Evolutionary conservation across 1,284 basidiomycete species (phyloP), one percentile per base, ranked within the genome.

Genomic region (Boletellus sp.): DNA sequence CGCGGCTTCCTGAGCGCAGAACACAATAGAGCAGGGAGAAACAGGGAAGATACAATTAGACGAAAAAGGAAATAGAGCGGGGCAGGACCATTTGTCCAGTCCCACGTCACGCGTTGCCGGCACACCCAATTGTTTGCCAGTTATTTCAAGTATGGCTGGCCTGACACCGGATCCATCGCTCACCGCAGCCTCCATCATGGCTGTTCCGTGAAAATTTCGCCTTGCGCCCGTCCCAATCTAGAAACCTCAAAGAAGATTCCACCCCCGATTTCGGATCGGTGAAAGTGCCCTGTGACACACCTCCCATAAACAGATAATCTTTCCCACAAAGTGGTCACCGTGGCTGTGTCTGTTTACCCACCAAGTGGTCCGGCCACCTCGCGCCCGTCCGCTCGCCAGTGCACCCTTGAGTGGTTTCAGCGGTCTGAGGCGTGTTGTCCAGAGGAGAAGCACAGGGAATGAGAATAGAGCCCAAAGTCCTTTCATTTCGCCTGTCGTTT

Each of bases 1-100:
- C 36, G 53, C 47, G 54, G 45, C 66, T 67, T 67, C 60, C 56
- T 55, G 58, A 50, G 52, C 7, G 60, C 51, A 51, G 41, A 68
- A 67, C 64, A 70, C 68, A 67, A 70, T 67, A 70, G 62, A 68
- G 40, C 8, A 62, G 54, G 54, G 58, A 68, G 60, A 70, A 70
- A 67, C 58, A 40, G 65, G 65, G 52, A 68, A 58, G 46, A 68
- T 61, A 67, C 68, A 67, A 67, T 69, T 69, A 58, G 67, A 70
- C 64, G 55, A 64, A 68, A 69, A 68, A 63, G 65, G 65, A 67
- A 67, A 67, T 47, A 8, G 28, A 55, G 53, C 22, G 54, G 53
- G 55, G 47, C 43, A 57, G 18, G 42, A 24, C 38, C 21, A 10
- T 53, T 54, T 47, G 42, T 51, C 35, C 44, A 45, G 49, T 51